Base-by-base conservation (phyloP, 2,329 filamentous ascomycete genomes). In the Exophiala viscosa region DNA sequence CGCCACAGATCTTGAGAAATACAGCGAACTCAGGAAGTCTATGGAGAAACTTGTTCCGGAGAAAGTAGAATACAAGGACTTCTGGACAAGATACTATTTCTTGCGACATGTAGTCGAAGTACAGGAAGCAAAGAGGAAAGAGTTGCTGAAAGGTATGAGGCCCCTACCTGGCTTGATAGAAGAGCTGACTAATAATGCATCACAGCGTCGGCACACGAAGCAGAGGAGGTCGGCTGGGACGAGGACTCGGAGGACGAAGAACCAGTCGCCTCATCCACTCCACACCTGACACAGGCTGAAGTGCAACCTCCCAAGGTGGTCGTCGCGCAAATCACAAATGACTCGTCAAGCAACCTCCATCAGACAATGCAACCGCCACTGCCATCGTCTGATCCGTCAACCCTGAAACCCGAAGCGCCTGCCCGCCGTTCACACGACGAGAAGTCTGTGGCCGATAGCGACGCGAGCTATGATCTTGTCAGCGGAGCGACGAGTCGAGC, bases 1-100 rank as follows among this genome's bases (percentile, higher is more conserved):
- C 61, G 83, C 86, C 43, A 76, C 75, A 55, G 90, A 99, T 69
- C 69, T 99, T 61, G 85, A 91, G 60, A 89, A 87, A 67, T 95
- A 96, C 65, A 82, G 85, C 8, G 92, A 97, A 70, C 74, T 99
- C 63, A 79, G 91, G 62, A 73, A 79, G 20, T 90, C 90, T 0
- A 97, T 99, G 92, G 93, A 96, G 79, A 90, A 87, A 73, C 75
- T 96, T 50, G 93, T 99, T n/a, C 93, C 93, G 1, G 90, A 91
- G 70, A 82, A 83, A 62, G 88, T 96, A n/a, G 81, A 91, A 32
- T 99, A 99, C 65, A 80, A 77, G 47, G 82, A 87, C 47, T 99
- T 99, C 69, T 99, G 93, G 92, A 87, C 82, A 67, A 81, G 93
- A 50, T 99, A 99, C 72, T 97, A 97, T 69, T 99, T 96, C 75